Evolutionary conservation across 2,329 filamentous ascomycete genomes (phyloP).

Genomic region (Diplodia scrobiculata): DNA sequence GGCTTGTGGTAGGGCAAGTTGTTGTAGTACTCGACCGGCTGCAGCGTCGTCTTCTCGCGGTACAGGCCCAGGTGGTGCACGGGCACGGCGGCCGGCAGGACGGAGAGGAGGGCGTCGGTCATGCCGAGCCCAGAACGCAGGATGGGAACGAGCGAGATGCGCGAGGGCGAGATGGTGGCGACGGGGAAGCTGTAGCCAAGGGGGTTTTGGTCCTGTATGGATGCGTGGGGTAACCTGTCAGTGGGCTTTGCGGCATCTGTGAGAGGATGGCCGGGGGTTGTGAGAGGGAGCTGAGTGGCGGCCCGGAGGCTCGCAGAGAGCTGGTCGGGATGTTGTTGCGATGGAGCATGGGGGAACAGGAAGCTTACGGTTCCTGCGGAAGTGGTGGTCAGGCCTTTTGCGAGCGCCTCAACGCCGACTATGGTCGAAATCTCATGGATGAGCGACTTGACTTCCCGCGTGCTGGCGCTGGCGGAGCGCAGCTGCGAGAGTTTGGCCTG

Average conservation of each 20-base stretch:
- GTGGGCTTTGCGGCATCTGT: neutral
- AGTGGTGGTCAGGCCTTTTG: conserved; percentile 59
- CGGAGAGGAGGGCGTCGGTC: conserved; percentile 80
- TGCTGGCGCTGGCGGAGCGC: conserved; percentile 68
- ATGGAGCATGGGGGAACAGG: neutral
- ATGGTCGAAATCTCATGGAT: conserved; percentile 86
- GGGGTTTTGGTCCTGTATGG: conserved; percentile 70
- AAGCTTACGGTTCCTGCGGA: conserved; percentile 65
- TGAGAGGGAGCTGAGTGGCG: neutral
- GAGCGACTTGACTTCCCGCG: conserved; percentile 76
- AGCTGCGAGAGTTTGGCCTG: conserved; percentile 87
- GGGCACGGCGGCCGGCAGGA: conserved; percentile 77
- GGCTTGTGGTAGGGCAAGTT: conserved; percentile 77
- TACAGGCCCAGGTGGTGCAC: conserved; percentile 95
- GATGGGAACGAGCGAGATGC: conserved; percentile 84
- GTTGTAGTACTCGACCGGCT: conserved; percentile 97
- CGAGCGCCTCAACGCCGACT: conserved; percentile 78
- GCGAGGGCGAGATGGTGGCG: conserved; percentile 62
- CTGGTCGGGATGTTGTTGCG: neutral
- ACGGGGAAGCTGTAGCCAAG: conserved; percentile 75
- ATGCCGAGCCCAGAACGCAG: conserved; percentile 89
- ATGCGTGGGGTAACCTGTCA: neutral
- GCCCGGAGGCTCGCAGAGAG: neutral
- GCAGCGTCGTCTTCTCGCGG: conserved; percentile 81
- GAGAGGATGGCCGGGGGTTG: neutral